phyloP scores from a whole-genome alignment of 371 early-diverging fungal species.

The Syncephalastrum racemosum region DNA sequence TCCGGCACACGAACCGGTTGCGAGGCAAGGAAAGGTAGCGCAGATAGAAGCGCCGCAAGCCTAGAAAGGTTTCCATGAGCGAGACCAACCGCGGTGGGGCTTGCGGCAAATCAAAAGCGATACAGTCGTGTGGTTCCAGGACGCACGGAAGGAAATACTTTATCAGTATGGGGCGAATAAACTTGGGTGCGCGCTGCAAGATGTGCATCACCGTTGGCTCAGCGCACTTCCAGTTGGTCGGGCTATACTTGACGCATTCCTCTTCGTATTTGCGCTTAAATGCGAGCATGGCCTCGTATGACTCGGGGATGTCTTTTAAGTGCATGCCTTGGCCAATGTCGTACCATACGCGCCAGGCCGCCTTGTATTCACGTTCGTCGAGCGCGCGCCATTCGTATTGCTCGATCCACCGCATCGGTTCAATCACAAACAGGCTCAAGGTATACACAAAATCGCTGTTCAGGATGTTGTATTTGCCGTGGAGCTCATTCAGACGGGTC shows the following conservation, averaged over 20 bases:
- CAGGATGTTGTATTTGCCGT: conserved; percentile 47
- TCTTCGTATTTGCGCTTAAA: conserved; percentile 19
- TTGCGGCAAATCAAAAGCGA: conserved; percentile 27
- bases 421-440: conserved; percentile 43
- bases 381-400: conserved; percentile 47
- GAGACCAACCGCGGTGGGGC: conserved; percentile 18
- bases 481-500: conserved; percentile 49
- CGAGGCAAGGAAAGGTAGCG: conserved; percentile 35
- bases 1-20: conserved; percentile 19
- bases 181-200: conserved; percentile 20
- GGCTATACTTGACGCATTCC: conserved; percentile 16
- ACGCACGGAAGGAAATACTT: conserved; percentile 19
- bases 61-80: conserved; percentile 13
- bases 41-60: conserved; percentile 27
- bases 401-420: conserved; percentile 47
- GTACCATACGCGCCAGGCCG: conserved; percentile 44
- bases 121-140: conserved; percentile 22
- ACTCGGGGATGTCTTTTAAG: conserved; percentile 53
- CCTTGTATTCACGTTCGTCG: conserved; percentile 46
- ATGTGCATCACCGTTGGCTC: conserved; percentile 32
- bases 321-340: conserved; percentile 40
- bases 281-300: conserved; percentile 35
- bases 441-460: conserved; percentile 56
- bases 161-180: conserved; percentile 21
- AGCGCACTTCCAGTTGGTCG: conserved; percentile 29